Conservation (phyloP, 768 basidiomycete genomes). For the Boletus bicolor region DNA sequence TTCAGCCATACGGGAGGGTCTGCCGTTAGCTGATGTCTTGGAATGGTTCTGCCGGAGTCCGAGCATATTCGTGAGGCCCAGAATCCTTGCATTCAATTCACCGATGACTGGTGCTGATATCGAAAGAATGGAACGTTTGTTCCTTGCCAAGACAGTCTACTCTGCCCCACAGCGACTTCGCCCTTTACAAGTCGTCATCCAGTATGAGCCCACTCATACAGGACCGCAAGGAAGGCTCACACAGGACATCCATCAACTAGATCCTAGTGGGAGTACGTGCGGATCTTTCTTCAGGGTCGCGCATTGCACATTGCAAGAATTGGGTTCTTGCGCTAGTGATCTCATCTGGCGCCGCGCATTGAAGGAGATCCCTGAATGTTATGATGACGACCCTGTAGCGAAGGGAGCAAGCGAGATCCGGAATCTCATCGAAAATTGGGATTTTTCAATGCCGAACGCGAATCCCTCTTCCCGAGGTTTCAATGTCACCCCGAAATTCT, state of each 20-base stretch:
- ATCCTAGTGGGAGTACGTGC: slow-evolving; percentile 38
- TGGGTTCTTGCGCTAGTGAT: slow-evolving; percentile 70
- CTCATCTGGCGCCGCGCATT: slow-evolving; percentile 62
- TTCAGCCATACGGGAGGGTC: slow-evolving; percentile 34
- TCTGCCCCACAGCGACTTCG: slow-evolving; percentile 34
- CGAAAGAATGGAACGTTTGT: slow-evolving; percentile 37
- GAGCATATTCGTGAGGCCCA: slow-evolving; percentile 37
- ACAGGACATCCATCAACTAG: slow-evolving; percentile 45
- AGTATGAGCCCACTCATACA: slow-evolving; percentile 44
- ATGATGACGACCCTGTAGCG: slow-evolving; percentile 32
- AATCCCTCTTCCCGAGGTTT: slow-evolving; percentile 53
- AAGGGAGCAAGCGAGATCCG: slow-evolving; percentile 28
- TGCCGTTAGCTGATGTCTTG: slow-evolving; percentile 44
- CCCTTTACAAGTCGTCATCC: slow-evolving; percentile 51
- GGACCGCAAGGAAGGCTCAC: slow-evolving; percentile 41
- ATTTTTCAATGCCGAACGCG: slow-evolving; percentile 61
- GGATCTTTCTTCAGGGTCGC: slow-evolving; percentile 46
- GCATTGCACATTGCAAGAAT: slow-evolving; percentile 43
- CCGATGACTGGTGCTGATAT: slow-evolving; percentile 29
- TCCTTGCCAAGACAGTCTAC: slow-evolving; percentile 42
- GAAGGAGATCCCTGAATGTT: slow-evolving; percentile 37
- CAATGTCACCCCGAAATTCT: slow-evolving; percentile 70
- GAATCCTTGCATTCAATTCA: slow-evolving; percentile 41
- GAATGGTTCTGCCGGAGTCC: slow-evolving; percentile 42
- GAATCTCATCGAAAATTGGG: slow-evolving; percentile 55